phyloP scores from a whole-genome alignment of 495 filamentous ascomycete genomes.

The Neurospora sp. region DNA sequence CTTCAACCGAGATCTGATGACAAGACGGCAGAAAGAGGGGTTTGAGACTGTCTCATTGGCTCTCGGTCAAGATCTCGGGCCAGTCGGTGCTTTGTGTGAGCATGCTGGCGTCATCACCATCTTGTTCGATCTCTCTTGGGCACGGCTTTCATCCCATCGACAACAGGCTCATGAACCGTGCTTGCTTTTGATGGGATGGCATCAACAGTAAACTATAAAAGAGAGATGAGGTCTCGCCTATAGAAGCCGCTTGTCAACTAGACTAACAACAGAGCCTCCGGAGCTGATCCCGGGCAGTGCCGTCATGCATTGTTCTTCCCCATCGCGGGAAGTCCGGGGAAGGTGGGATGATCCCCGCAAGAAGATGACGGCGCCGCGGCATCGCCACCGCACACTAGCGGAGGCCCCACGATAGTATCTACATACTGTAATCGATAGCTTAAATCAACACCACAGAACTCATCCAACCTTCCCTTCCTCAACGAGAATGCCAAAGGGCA shows the following conservation, averaged over 20 bases:
- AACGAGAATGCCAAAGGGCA: background rate
- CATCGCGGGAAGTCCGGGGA: background rate
- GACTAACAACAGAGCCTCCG: background rate
- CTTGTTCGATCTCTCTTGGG: background rate
- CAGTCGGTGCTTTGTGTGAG: background rate
- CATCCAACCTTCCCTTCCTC: background rate
- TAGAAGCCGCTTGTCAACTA: background rate
- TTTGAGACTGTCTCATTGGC: background rate
- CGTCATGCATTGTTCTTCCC: background rate
- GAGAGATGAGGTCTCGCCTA: background rate
- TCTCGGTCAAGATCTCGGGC: background rate
- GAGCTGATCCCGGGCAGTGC: background rate
- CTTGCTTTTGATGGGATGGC: background rate
- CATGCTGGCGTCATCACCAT: background rate
- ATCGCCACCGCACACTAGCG: background rate
- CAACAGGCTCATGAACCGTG: background rate
- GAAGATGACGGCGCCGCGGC: background rate
- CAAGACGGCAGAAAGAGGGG: background rate
- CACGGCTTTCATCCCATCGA: background rate
- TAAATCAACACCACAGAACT: background rate
- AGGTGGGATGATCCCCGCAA: background rate
- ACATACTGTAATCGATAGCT: background rate
- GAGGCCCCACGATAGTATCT: background rate
- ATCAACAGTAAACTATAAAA: background rate
- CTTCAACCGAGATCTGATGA: background rate